These are phyloP conservation scores for Trichosporon coremiiforme DNA, from an alignment of 1,284 basidiomycete genomes.

Conservation along the genomic window DNA sequence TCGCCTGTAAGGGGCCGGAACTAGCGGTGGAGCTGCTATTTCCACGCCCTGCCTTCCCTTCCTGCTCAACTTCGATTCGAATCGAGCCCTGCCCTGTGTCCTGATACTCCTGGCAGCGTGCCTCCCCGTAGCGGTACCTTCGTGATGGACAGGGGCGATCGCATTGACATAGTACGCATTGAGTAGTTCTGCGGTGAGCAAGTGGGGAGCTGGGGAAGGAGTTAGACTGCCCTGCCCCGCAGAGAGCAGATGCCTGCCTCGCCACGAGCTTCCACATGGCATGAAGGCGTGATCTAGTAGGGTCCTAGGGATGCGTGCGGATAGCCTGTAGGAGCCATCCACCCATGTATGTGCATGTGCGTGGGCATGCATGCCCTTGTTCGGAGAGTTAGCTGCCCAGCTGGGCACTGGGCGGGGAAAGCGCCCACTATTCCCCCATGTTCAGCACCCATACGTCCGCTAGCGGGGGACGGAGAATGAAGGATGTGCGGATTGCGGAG, in stretches of 20 bases:
- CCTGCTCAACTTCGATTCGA: background rate
- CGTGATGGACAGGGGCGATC: constrained; percentile 5
- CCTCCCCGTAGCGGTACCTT: background rate
- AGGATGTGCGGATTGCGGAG: background rate
- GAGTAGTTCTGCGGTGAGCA: background rate
- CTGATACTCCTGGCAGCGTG: background rate
- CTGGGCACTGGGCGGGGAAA: no score
- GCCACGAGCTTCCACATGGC: background rate
- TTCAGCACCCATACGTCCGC: background rate
- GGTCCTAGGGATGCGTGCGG: no score
- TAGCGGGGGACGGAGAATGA: background rate
- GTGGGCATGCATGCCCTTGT: background rate
- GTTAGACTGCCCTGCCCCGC: background rate
- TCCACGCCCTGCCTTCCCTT: background rate
- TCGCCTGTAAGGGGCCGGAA: background rate
- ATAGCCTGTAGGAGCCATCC: background rate
- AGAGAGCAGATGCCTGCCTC: background rate
- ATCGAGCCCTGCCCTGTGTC: background rate
- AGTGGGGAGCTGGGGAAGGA: background rate
- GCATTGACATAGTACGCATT: background rate
- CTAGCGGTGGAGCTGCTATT: background rate
- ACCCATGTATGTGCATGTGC: background rate
- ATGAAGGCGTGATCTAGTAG: background rate
- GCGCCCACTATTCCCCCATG: background rate
- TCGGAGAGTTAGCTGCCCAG: background rate